Evolutionary conservation across 805 yeast genomes (phyloP).

Genomic region (Wickerhamiella lipophila): DNA sequence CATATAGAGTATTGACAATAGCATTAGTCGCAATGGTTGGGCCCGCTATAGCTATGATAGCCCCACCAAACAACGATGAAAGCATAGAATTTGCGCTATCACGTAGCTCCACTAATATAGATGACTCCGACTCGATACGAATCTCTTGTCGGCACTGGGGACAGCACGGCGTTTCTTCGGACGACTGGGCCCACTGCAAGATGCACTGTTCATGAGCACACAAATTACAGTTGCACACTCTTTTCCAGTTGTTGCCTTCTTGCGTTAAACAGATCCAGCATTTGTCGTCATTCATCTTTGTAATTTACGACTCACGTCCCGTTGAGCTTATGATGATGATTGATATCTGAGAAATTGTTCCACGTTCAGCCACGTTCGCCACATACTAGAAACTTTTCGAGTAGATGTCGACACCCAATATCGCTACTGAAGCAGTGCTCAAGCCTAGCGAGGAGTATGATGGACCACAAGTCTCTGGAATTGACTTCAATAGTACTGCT

Average conservation of each 20-base stretch:
- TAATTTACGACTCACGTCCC: background rate
- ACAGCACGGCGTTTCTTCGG: conserved; percentile 20
- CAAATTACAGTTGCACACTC: conserved; percentile 36
- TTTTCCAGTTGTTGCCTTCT: conserved; percentile 30
- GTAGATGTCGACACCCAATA: conserved; percentile 35
- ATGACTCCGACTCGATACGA: conserved; percentile 14
- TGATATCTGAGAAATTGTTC: background rate
- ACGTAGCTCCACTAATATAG: conserved; percentile 16
- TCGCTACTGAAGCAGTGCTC: conserved; percentile 85
- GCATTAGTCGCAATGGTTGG: background rate
- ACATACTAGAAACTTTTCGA: background rate
- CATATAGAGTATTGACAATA: conserved; percentile 22
- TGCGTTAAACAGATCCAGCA: conserved; percentile 14
- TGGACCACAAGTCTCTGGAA: conserved; percentile 69
- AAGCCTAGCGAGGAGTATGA: conserved; percentile 70
- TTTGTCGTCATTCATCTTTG: background rate
- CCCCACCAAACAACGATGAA: conserved; percentile 12
- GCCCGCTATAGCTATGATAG: conserved; percentile 15
- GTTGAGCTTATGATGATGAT: background rate
- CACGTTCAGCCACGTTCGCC: background rate
- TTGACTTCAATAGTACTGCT: conserved; percentile 71
- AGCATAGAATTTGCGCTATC: background rate
- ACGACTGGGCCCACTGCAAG: conserved; percentile 32
- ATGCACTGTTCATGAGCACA: conserved; percentile 37
- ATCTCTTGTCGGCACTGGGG: conserved; percentile 27